phyloP scores from a whole-genome alignment of 2,329 filamentous ascomycete species.

The Conoideocrella luteorostrata region DNA sequence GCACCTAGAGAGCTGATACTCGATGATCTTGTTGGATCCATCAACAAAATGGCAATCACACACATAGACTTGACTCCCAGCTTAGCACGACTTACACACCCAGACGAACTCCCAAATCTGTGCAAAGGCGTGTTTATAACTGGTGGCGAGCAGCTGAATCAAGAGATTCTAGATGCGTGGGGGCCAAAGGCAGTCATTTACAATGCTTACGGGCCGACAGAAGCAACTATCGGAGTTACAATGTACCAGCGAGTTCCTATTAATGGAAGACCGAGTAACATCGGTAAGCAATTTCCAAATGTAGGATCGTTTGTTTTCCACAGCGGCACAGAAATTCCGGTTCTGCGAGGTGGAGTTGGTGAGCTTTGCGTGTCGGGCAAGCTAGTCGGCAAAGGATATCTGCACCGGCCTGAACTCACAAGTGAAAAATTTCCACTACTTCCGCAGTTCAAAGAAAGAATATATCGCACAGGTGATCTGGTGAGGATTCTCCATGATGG shows the following conservation, averaged over 20 bases:
- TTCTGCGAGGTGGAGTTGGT: constrained; percentile 72
- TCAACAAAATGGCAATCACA: constrained; percentile 67
- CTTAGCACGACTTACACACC: constrained; percentile 70
- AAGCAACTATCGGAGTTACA: constrained; percentile 87
- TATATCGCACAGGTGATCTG: constrained; percentile 86
- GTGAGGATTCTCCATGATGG: constrained; percentile 75
- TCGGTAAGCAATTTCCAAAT: constrained; percentile 80
- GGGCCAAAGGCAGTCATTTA: constrained; percentile 75
- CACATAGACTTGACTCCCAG: constrained; percentile 91
- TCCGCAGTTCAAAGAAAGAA: constrained; percentile 45
- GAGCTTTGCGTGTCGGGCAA: constrained; percentile 85
- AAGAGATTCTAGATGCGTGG: constrained; percentile 85
- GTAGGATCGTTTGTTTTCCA: constrained; percentile 76
- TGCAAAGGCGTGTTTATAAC: constrained; percentile 87
- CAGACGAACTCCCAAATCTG: constrained; percentile 72
- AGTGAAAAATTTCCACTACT: constrained; percentile 67
- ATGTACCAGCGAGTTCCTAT: constrained; percentile 76
- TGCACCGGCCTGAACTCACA: constrained; percentile 75
- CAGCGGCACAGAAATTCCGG: constrained; percentile 62
- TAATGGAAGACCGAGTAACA: constrained; percentile 79
- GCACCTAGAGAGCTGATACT: constrained; percentile 80
- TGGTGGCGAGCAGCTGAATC: constrained; percentile 79
- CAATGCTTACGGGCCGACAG: constrained; percentile 88
- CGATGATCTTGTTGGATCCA: constrained; percentile 70
- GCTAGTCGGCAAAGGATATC: constrained; percentile 83